Percentiles rank a stretch among this genome's conserved stretches.
These are phyloP conservation scores for Rubroboletus pulcherrimus DNA, from an alignment of 768 basidiomycete genomes.

Conservation along the genomic window DNA sequence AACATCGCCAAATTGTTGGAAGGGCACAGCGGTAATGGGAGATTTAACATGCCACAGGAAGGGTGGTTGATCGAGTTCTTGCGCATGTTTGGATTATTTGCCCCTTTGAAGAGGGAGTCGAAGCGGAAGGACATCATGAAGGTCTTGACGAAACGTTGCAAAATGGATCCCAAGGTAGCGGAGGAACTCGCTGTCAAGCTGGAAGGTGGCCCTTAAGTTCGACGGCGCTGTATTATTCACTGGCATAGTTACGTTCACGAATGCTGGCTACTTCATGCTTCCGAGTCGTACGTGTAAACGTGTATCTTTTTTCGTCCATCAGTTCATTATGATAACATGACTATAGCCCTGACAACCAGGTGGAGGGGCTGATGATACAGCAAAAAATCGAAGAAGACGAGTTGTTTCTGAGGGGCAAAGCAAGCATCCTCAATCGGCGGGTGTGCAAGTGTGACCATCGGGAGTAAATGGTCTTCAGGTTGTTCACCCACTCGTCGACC, in stretches of 20 bases:
- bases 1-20: constrained; percentile 18
- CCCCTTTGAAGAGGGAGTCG: constrained; percentile 18
- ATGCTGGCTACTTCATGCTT: background rate
- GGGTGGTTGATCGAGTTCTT: constrained; percentile 25
- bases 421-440: background rate
- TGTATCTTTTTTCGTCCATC: constrained; percentile 2
- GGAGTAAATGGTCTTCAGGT: too few relatives aligned
- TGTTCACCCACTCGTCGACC: background rate
- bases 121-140: constrained; percentile 24
- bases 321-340: background rate
- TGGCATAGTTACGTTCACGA: background rate
- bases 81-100: constrained; percentile 23
- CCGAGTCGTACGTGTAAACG: constrained; percentile 3
- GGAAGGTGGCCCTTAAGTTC: background rate
- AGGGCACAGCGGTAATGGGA: constrained; percentile 10
- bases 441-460: background rate
- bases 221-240: background rate
- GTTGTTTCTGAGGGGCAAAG: background rate
- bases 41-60: constrained; percentile 27
- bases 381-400: background rate
- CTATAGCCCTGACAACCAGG: background rate
- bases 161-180: constrained; percentile 17
- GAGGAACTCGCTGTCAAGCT: constrained; percentile 21
- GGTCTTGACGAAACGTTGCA: constrained; percentile 30
- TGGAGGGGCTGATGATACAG: background rate